Conservation (phyloP, 139 green algal species). For the Auxenochlorella pyrenoidosa region DNA sequence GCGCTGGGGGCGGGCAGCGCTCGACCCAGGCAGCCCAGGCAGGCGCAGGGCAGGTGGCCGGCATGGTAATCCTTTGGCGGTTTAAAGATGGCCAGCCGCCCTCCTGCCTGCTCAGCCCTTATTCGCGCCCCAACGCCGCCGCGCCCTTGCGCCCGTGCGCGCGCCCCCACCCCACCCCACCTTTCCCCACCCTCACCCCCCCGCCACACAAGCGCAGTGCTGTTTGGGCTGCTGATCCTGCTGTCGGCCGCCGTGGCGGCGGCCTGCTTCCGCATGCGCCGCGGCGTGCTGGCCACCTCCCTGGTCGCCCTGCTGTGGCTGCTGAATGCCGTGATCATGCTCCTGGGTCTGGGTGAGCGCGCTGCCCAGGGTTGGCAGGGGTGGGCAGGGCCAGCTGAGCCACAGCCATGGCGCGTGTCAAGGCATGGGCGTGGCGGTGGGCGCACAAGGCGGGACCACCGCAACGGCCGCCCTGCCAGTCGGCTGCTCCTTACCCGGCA, state of each 20-base stretch:
- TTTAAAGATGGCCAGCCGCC: background rate
- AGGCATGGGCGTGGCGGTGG: too few relatives aligned
- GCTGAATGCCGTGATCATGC: constrained; percentile 7
- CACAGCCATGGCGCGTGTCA: too few relatives aligned
- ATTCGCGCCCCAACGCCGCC: too few relatives aligned
- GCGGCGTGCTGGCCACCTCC: background rate
- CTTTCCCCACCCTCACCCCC: background rate
- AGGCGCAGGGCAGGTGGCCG: too few relatives aligned
- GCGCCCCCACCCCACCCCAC: background rate
- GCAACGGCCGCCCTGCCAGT: too few relatives aligned
- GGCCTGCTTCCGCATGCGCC: background rate
- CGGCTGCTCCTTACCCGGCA: too few relatives aligned
- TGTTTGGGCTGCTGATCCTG: constrained; percentile 26
- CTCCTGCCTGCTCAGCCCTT: background rate
- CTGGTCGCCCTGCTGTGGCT: background rate
- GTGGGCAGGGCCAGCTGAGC: too few relatives aligned
- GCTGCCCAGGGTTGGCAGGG: too few relatives aligned
- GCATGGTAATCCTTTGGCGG: too few relatives aligned
- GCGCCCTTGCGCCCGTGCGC: background rate
- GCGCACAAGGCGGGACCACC: too few relatives aligned
- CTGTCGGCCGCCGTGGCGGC: background rate
- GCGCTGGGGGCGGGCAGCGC: background rate
- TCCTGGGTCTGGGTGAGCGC: constrained; percentile 15
- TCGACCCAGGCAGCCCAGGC: too few relatives aligned
- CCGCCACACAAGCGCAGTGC: background rate